Percentiles rank a stretch among this genome's conserved stretches.
Conservation (phyloP, 495 filamentous ascomycete species). For the Thozetella sp. region DNA sequence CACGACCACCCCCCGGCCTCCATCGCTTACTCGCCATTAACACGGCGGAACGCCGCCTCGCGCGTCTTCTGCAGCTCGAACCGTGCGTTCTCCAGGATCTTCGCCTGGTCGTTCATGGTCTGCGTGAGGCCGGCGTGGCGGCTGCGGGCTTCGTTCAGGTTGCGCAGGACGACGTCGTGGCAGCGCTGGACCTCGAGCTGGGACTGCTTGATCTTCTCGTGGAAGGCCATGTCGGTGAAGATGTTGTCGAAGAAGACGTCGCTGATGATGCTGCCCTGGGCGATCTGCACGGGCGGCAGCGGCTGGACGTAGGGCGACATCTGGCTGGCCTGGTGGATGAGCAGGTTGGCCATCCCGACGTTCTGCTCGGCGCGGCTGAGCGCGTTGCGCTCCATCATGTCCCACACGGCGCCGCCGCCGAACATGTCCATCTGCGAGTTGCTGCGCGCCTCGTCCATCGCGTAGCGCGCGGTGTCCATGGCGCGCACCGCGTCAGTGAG, state of each 20-base stretch:
- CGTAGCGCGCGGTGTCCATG: constrained; percentile 22
- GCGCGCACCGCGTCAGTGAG: constrained; percentile 24
- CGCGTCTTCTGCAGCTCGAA: constrained; percentile 38
- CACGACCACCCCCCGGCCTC: too few relatives aligned
- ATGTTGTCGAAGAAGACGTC: constrained; percentile 51
- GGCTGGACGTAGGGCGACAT: constrained; percentile 27
- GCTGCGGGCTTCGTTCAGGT: constrained; percentile 15
- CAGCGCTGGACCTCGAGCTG: constrained; percentile 26
- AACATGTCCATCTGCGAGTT: constrained; percentile 28
- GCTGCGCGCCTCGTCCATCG: constrained; percentile 28
- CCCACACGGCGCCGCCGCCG: constrained; percentile 24
- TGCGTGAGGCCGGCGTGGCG: constrained; percentile 17
- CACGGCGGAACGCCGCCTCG: constrained; percentile 24
- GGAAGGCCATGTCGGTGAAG: constrained; percentile 44
- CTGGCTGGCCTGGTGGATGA: constrained; percentile 31
- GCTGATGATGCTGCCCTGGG: constrained; percentile 33
- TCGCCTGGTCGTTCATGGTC: constrained; percentile 20
- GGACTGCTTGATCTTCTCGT: constrained; percentile 44
- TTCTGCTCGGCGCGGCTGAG: constrained; percentile 32
- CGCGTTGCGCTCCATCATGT: constrained; percentile 42
- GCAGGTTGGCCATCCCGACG: constrained; percentile 16
- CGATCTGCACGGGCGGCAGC: constrained; percentile 32
- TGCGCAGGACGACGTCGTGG: constrained; percentile 12
- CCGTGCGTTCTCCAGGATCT: constrained; percentile 28
- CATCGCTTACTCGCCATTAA: too few relatives aligned